Base-by-base conservation (phyloP, 2,329 filamentous ascomycete species). In the Paecilomyces sp. region DNA sequence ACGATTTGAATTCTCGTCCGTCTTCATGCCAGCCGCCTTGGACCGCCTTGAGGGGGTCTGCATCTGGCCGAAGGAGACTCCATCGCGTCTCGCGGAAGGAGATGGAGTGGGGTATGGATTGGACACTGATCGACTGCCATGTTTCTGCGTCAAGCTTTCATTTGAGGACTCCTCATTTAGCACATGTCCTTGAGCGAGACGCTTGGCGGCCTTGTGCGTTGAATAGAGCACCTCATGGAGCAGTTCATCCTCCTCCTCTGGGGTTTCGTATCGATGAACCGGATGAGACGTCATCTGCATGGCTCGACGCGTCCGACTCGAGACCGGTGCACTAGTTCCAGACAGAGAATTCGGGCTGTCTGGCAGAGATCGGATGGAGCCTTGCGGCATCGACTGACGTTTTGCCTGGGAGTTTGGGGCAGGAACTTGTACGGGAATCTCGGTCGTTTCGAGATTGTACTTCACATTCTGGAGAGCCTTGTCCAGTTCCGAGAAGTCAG, bases 191-290 rank as follows among this genome's bases (percentile, higher is more conserved):
- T 71, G 75, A 60, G 86, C 90, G 61, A 96, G 80, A 9, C 86
- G 86, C 70, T 85, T 88, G 69, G 90, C 89, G 7, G 87, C 90
- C 62, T 85, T 85, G 67, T 88, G 88, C 0, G 92, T 90, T 5
- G 90, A 91, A 55, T 87, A 84, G 51, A 97, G 80, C 22, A 87
- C 92, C 75, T 99, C 94, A 66, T 97, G 92, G 9, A 97, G 82
- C 9, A 99, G 83, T 76, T 99, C 94, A 61, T 99, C 94, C 71
- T 97, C 93, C 75, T 99, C 94, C 68, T 96, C 92, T 1, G 94
- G 91, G 0, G 92, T 92, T 70, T 99, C 94, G 71, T 97, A 97
- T 63, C 91, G 88, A 67, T 90, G 88, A 55, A 89, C 86, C 3
- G 89, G 89, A 63, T 91, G 88, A 3, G 82, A 79, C 13, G 90